These are phyloP conservation scores for Solanum sejunctum DNA, from an alignment of 257 asterid genomes.

Conservation along the genomic window DNA sequence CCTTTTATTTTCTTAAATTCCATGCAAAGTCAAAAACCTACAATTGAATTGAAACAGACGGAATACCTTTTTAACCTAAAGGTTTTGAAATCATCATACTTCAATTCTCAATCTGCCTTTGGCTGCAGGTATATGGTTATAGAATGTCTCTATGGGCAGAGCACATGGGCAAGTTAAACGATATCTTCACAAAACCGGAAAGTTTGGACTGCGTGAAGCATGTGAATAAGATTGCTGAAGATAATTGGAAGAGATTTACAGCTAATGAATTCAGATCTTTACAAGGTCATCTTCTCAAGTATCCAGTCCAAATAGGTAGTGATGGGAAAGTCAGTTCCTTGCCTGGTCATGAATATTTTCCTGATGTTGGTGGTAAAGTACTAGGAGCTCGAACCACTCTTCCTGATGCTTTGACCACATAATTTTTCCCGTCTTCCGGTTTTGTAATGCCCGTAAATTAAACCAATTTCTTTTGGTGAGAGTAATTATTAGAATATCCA, in stretches of 20 bases:
- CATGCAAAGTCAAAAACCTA: no score
- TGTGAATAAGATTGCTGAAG: conserved; percentile 48
- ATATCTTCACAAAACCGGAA: conserved; percentile 39
- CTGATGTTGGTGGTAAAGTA: conserved; percentile 70
- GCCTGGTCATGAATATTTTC: conserved; percentile 53
- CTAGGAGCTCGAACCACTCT: conserved; percentile 58
- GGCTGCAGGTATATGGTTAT: conserved; percentile 57
- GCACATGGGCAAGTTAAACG: conserved; percentile 35
- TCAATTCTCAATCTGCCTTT: neutral
- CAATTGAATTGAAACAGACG: no score
- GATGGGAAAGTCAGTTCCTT: conserved; percentile 48
- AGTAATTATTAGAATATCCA: neutral
- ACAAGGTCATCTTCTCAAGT: conserved; percentile 68
- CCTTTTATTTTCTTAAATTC: no score
- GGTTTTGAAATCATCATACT: neutral
- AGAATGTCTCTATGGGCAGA: conserved; percentile 87
- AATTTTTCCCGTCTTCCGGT: neutral
- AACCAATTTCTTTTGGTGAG: neutral
- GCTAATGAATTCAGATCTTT: conserved; percentile 31
- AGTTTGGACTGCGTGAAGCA: conserved; percentile 33
- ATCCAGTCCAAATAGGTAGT: conserved; percentile 31
- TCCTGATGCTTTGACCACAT: conserved; percentile 92
- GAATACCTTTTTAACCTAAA: neutral
- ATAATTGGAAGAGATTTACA: conserved; percentile 53
- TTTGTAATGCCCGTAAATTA: neutral